Percentiles rank a stretch among this genome's conserved stretches.
These are phyloP conservation scores for Scheffersomyces stambukii DNA, from an alignment of 1,139 yeast species.

Conservation along the genomic window DNA sequence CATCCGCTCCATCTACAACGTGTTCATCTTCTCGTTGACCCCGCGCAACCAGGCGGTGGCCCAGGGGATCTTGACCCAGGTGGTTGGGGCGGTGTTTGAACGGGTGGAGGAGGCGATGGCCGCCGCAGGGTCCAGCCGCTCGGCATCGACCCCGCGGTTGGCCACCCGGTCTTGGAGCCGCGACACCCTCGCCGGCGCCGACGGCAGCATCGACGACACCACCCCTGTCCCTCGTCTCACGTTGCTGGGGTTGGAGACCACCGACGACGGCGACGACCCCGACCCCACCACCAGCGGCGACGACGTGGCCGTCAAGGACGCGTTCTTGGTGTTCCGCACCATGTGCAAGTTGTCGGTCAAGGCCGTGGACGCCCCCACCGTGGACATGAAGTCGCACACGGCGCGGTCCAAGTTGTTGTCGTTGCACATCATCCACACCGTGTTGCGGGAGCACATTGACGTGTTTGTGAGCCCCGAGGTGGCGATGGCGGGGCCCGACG, in stretches of 20 bases:
- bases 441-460: constrained; percentile 79
- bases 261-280: constrained; percentile 42
- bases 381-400: constrained; percentile 87
- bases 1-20: constrained; percentile 87
- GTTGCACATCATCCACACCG: constrained; percentile 81
- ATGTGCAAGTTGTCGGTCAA: constrained; percentile 92
- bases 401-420: constrained; percentile 89
- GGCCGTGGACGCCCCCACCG: constrained; percentile 60
- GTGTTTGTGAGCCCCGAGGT: constrained; percentile 68
- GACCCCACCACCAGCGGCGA: constrained; percentile 51
- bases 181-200: constrained; percentile 7
- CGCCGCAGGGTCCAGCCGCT: constrained; percentile 12
- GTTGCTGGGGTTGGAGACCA: constrained; percentile 51
- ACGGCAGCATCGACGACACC: constrained; percentile 10
- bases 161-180: constrained; percentile 13
- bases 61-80: constrained; percentile 91
- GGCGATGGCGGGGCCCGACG: constrained; percentile 51
- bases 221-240: constrained; percentile 41
- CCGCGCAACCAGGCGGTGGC: constrained; percentile 90
- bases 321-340: constrained; percentile 86
- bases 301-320: constrained; percentile 79
- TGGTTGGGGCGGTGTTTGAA: constrained; percentile 80
- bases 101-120: constrained; percentile 44
- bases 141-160: constrained; percentile 18
- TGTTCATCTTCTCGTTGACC: constrained; percentile 78